phyloP scores from a whole-genome alignment of 2,329 filamentous ascomycete species.

The Metarhizium brunneum region DNA sequence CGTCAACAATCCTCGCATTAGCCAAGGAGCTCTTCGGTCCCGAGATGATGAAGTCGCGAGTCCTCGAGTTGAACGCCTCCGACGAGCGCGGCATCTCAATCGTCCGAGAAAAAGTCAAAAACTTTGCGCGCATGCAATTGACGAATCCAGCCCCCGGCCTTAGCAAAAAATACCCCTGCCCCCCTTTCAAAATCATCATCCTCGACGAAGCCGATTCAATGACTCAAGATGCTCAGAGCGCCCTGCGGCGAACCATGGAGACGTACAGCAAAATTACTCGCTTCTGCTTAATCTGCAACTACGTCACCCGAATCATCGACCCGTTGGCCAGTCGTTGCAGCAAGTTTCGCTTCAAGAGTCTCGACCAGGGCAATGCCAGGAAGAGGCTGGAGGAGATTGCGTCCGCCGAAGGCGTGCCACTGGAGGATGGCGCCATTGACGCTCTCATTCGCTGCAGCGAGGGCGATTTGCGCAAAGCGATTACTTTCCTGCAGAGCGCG shows the following conservation, averaged over 20 bases:
- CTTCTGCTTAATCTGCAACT: slow-evolving; percentile 97
- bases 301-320: slow-evolving; percentile 96
- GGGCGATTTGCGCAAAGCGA: slow-evolving; percentile 90
- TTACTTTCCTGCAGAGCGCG: slow-evolving; percentile 93
- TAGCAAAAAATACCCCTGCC: slow-evolving; percentile 72
- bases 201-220: slow-evolving; percentile 97
- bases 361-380: slow-evolving; percentile 79
- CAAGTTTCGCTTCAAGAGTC: slow-evolving; percentile 95
- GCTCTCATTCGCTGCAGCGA: slow-evolving; percentile 81
- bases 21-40: slow-evolving; percentile 97
- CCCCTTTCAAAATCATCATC: slow-evolving; percentile 98
- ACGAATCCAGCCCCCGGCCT: slow-evolving; percentile 68
- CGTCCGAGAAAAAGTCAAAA: slow-evolving; percentile 94
- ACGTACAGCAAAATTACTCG: slow-evolving; percentile 93
- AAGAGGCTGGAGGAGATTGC: slow-evolving; percentile 77
- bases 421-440: slow-evolving; percentile 74
- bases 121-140: slow-evolving; percentile 92
- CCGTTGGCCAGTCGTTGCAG: slow-evolving; percentile 86
- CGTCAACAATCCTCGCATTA: slow-evolving; percentile 90
- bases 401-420: slow-evolving; percentile 59
- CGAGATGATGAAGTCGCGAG: slow-evolving; percentile 81
- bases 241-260: slow-evolving; percentile 93
- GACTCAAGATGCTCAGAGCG: slow-evolving; percentile 96
- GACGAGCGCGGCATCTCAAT: slow-evolving; percentile 97
- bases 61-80: slow-evolving; percentile 98